Base-by-base conservation (phyloP, 441 rosid genomes). In the Pelargonium myrrhifolium region DNA sequence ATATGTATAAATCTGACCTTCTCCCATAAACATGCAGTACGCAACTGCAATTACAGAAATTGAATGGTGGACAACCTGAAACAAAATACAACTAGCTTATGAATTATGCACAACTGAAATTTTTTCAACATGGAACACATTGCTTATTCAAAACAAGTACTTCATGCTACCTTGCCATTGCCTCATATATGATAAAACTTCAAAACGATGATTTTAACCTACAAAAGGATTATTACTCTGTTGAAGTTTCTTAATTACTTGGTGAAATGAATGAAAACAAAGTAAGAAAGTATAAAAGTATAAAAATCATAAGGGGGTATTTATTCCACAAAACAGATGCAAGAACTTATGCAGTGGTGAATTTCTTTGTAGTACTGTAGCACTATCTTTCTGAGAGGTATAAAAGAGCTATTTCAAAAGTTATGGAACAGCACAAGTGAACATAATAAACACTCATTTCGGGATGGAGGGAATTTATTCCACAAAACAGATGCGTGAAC, bases 51-150 rank as follows among this genome's bases (percentile, higher is more conserved):
- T 35, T 14, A 40, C 20, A 18, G 74, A 71, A 28, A 71, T 42
- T 18, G 68, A 37, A 64, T 71, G 74, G 59, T 71, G 74, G 18
- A 71, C 37, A 14, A 64, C 68, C 73, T 64, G 68, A 64, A 71
- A 64, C 9, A n/a, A 40, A 6, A 20, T 68, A n/a, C 49, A 6
- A 21, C 43, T n/a, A 58, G 31, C 61, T 56, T 6, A 40, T 40
- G 9, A 37, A 37, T 68, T 21, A 43, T 15, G n/a, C 3, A 21
- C 31, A 59, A 9, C 7, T 59, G 31, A 21, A 49, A 4, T 17
- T 17, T n/a, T 45, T 51, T 9, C 6, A 22, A 59, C 22, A 21
- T 9, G 15, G 63, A 12, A 59, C 31, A 59, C 3, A 59, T 9
- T 22, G 37, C 31, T 26, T 5, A 59, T 59, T 21, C 17, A 14